Percentiles rank a stretch among this genome's conserved stretches.
Conservation (phyloP, 495 filamentous ascomycete species). For the Paragyromitra xinjiangensis region DNA sequence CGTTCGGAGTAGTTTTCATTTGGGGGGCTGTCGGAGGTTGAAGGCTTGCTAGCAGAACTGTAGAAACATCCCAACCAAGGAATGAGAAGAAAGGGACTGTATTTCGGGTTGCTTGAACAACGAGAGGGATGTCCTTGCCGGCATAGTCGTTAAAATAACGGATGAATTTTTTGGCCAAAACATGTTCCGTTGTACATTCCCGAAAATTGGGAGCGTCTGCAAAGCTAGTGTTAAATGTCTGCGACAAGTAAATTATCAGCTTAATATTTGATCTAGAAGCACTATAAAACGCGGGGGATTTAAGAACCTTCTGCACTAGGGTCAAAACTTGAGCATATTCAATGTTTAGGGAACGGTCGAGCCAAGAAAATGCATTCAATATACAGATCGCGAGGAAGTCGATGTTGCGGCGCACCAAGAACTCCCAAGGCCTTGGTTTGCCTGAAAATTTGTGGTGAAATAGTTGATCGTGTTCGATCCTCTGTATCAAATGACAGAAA, state of each 20-base stretch:
- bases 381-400: constrained; percentile 30
- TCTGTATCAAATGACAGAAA: constrained; percentile 22
- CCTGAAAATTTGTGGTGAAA: constrained; percentile 32
- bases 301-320: constrained; percentile 10
- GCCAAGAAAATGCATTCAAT: constrained; percentile 40
- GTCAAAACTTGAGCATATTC: constrained; percentile 13
- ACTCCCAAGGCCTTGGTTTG: background rate
- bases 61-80: background rate
- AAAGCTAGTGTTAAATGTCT: constrained; percentile 13
- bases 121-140: constrained; percentile 20
- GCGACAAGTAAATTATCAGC: background rate
- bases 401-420: constrained; percentile 31
- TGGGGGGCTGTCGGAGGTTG: background rate
- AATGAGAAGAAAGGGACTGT: constrained; percentile 17
- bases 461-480: background rate
- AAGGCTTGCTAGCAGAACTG: constrained; percentile 1
- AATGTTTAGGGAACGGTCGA: background rate
- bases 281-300: background rate
- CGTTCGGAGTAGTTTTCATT: background rate
- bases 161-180: constrained; percentile 7
- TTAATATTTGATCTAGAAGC: background rate
- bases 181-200: constrained; percentile 12
- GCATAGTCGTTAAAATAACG: constrained; percentile 24
- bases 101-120: constrained; percentile 18
- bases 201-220: background rate